Evolutionary conservation across 208 protist genomes (phyloP).

Genomic region (Herpetomonas samuelpessoai): DNA sequence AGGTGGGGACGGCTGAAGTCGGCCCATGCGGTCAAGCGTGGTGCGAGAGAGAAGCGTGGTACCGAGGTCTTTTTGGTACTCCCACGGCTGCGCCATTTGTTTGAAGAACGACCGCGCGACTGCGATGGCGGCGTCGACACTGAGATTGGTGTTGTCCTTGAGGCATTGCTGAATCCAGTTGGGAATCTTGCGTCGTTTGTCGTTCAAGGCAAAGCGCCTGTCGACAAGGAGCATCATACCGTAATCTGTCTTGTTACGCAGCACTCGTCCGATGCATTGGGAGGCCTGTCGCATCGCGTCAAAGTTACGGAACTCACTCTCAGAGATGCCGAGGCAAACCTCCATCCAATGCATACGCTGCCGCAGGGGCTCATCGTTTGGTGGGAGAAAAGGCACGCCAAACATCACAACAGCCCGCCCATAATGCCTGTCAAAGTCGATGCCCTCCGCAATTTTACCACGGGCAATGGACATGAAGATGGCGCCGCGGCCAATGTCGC

Average conservation of each 20-base stretch:
- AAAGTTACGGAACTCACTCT: conserved; percentile 98
- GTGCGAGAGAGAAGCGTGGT: conserved; percentile 73
- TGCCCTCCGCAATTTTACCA: conserved; percentile 98
- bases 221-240: conserved; percentile 99
- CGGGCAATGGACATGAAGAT: conserved; percentile 99
- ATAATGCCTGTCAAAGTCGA: conserved; percentile 99
- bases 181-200: conserved; percentile 94
- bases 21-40: conserved; percentile 38
- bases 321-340: conserved; percentile 94
- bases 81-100: conserved; percentile 96
- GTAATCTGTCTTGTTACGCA: conserved; percentile 99
- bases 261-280: conserved; percentile 99
- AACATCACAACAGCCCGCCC: conserved; percentile 97
- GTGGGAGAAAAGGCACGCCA: conserved; percentile 96
- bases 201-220: conserved; percentile 93
- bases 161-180: conserved; percentile 90
- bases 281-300: conserved; percentile 98
- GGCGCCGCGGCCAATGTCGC: conserved; percentile 97
- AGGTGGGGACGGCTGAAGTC: conserved; percentile 25
- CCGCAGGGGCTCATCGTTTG: conserved; percentile 87
- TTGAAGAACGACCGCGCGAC: conserved; percentile 91
- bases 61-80: conserved; percentile 81
- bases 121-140: conserved; percentile 85
- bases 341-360: conserved; percentile 97
- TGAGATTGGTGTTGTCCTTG: conserved; percentile 90